A percentile compares a stretch with the other conserved stretches of the same genome.
These are phyloP conservation scores for Stagonosporopsis chrysanthemi DNA, from an alignment of 2,329 filamentous ascomycete species.

Conservation along the genomic window DNA sequence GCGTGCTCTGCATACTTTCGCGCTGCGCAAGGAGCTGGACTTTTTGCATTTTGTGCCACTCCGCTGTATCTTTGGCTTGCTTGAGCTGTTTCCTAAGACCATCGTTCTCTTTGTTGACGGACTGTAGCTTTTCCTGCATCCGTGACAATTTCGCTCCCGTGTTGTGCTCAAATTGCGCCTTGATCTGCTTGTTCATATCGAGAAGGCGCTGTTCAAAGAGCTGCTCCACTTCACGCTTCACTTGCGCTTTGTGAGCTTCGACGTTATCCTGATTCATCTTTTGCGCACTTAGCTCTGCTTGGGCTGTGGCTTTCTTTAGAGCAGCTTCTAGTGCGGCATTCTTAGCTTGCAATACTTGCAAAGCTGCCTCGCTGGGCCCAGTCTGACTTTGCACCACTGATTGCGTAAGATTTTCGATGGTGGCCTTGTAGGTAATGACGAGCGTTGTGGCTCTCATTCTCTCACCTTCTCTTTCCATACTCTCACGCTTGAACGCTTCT, in stretches of 20 bases:
- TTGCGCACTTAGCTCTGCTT: not conserved
- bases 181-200: not conserved
- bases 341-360: not conserved
- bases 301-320: not conserved
- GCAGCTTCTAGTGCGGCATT: not conserved
- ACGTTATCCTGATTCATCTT: not conserved
- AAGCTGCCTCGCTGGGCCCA: not conserved
- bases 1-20: not conserved
- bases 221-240: not conserved
- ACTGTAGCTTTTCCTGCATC: not conserved
- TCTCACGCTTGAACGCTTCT: not conserved
- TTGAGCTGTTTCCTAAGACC: constrained; percentile 4
- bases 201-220: not conserved
- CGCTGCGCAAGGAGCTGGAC: not conserved
- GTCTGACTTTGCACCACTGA: not conserved
- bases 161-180: not conserved
- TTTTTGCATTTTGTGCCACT: not conserved
- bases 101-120: not conserved
- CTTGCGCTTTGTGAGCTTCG: not conserved
- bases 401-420: not conserved
- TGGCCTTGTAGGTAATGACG: not conserved
- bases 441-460: not conserved
- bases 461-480: not conserved
- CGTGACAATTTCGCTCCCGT: not conserved
- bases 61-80: not conserved